A percentile compares a stretch with the other conserved stretches of the same genome.
Evolutionary conservation across 2,329 filamentous ascomycete species (phyloP).

Genomic region (Leptographium procerum): DNA sequence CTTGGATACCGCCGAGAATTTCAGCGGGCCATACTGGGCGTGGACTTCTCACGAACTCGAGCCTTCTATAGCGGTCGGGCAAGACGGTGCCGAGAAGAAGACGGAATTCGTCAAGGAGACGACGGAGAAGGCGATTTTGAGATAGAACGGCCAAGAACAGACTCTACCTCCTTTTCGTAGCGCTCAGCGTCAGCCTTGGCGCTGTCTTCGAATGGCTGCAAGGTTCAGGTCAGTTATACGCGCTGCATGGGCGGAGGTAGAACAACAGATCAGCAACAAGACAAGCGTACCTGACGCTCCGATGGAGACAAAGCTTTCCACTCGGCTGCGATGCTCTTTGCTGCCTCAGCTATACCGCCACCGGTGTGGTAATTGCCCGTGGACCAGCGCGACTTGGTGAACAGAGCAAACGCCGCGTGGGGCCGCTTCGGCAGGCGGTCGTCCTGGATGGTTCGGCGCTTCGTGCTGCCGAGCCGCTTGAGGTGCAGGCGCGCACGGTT

Average conservation of each 20-base stretch:
- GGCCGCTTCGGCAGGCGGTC: conserved; percentile 34
- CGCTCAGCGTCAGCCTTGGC: conserved; percentile 18
- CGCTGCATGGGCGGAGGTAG: background rate
- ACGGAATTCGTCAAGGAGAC: background rate
- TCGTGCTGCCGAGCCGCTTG: conserved; percentile 21
- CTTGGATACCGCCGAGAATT: background rate
- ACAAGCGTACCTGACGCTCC: conserved; percentile 29
- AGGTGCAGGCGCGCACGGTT: conserved; percentile 36
- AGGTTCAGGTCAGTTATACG: background rate
- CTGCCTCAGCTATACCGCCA: conserved; percentile 10
- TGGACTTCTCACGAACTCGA: background rate
- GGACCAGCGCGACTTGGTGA: conserved; percentile 25
- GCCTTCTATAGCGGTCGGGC: background rate
- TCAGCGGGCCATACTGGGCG: background rate
- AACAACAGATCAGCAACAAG: too few relatives aligned
- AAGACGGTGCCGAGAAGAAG: background rate
- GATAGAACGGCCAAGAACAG: conserved; percentile 12
- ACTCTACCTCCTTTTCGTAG: conserved; percentile 20
- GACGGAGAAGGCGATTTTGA: background rate
- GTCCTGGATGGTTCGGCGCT: conserved; percentile 26
- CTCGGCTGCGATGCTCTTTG: conserved; percentile 19
- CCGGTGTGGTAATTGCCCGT: conserved; percentile 16
- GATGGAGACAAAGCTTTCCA: conserved; percentile 32
- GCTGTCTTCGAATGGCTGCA: conserved; percentile 24
- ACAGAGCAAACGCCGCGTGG: conserved; percentile 23